Evolutionary conservation across 306 rosid genomes (phyloP), one percentile per base, ranked within the genome.

Genomic region (Echinosophora koreensis): DNA sequence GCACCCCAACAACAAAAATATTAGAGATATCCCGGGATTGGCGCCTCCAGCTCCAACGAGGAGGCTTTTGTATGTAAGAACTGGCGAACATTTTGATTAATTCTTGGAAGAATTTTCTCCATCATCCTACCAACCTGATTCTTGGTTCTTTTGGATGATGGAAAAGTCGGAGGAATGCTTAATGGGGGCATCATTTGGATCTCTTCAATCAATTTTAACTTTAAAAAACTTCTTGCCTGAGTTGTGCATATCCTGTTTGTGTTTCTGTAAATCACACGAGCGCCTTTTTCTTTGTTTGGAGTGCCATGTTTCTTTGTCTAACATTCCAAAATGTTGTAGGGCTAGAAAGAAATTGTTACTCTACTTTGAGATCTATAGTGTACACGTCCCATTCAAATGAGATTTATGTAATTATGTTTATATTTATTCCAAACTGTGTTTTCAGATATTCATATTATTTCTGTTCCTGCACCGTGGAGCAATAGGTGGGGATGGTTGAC

Each of bases 11-110:
- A 92, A 92, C 91, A 96, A 96, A 81, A 76, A 88, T 83, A 88
- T 91, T 60, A 86, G 87, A 80, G 98, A 89, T 78, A 91, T 92
- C 74, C 97, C 98, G 32, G 98, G 99, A 61, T 77, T 96, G 89
- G 99, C 98, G 5, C 99, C 99, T 35, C 99, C 99, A 65, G 99
- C 74, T 15, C 92, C 97, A 10, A 51, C 84, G 5, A 86, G 99
- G 88, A 91, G 92, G 88, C 99, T 96, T 82, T 86, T 96, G 86
- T 90, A 84, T 81, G 80, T 82, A 77, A 88, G 89, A 81, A 86
- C 78, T 3, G 80, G 68, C 34, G 84, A 83, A 67, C 66, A 82
- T 60, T 78, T 82, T 41, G 72, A 80, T 69, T 89, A 87, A 83
- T 76, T 63, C 27, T 52, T 61, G 35, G 79, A 77, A 41, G 74